Evolutionary conservation across 73 alveolate genomes (phyloP).

Genomic region (Paraurostyla sp.): DNA sequence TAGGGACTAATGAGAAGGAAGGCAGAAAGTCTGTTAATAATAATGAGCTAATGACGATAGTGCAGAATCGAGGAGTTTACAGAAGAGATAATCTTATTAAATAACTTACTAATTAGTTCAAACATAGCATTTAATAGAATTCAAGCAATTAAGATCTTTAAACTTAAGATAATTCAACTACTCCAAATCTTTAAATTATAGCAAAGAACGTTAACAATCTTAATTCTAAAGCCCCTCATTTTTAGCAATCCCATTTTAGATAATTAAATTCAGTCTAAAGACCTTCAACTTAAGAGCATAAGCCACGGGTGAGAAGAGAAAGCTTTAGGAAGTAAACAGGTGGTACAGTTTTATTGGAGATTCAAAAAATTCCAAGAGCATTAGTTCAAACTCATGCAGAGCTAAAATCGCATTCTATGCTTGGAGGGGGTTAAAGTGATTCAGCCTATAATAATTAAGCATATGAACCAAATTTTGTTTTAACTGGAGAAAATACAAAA

Average conservation of each 20-base stretch:
- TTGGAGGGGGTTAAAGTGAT: too few relatives aligned
- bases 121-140: too few relatives aligned
- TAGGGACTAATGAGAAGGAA: too few relatives aligned
- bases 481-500: slow-evolving; percentile 14
- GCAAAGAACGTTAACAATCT: too few relatives aligned
- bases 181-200: neutral
- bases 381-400: neutral
- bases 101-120: neutral
- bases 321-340: neutral
- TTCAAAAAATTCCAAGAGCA: neutral
- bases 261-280: too few relatives aligned
- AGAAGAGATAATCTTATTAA: slow-evolving; percentile 21
- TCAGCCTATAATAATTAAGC: neutral
- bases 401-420: neutral
- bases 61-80: slow-evolving; percentile 27
- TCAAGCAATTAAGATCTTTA: too few relatives aligned
- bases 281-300: neutral
- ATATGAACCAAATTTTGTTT: neutral
- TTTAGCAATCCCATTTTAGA: too few relatives aligned
- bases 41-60: neutral
- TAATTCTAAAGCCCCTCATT: too few relatives aligned
- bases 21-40: too few relatives aligned
- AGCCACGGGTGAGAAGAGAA: neutral
- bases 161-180: too few relatives aligned
- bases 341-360: neutral